A percentile compares a stretch with the other conserved stretches of the same genome.
These are phyloP conservation scores for Euphorbia peplus DNA, from an alignment of 345 rosid genomes.

Conservation along the genomic window DNA sequence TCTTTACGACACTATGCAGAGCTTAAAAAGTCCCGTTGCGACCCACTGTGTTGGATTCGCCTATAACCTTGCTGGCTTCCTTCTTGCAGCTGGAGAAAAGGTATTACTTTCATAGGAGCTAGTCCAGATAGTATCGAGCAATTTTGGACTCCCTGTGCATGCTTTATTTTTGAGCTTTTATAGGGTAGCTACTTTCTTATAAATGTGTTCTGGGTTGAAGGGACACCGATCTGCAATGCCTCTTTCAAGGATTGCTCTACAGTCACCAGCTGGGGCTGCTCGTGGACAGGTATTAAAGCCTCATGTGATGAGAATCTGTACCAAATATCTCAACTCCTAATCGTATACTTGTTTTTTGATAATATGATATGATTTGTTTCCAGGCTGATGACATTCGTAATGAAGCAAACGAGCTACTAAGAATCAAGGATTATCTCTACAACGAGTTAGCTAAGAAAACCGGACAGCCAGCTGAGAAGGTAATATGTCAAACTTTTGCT, in stretches of 20 bases:
- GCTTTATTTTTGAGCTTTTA: background rate
- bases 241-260: conserved; percentile 61
- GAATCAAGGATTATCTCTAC: conserved; percentile 72
- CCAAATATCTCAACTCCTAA: background rate
- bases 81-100: conserved; percentile 90
- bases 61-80: conserved; percentile 78
- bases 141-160: background rate
- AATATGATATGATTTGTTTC: background rate
- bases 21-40: conserved; percentile 73
- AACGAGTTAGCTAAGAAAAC: conserved; percentile 73
- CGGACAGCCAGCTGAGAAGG: conserved; percentile 78
- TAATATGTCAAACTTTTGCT: conserved; percentile 27
- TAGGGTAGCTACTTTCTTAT: conserved; percentile 1
- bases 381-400: conserved; percentile 80
- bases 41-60: conserved; percentile 79
- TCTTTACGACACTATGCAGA: conserved; percentile 80
- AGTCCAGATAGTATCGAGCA: too few species aligned
- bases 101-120: conserved; percentile 25
- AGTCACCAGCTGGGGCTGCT: conserved; percentile 74
- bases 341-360: conserved; percentile 7
- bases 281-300: conserved; percentile 66
- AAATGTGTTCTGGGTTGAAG: conserved; percentile 28
- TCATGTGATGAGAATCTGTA: background rate
- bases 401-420: conserved; percentile 79
- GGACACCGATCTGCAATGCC: conserved; percentile 74